Conservation (phyloP, 1,139 yeast genomes). For the Sugiyamaella pinicola region DNA sequence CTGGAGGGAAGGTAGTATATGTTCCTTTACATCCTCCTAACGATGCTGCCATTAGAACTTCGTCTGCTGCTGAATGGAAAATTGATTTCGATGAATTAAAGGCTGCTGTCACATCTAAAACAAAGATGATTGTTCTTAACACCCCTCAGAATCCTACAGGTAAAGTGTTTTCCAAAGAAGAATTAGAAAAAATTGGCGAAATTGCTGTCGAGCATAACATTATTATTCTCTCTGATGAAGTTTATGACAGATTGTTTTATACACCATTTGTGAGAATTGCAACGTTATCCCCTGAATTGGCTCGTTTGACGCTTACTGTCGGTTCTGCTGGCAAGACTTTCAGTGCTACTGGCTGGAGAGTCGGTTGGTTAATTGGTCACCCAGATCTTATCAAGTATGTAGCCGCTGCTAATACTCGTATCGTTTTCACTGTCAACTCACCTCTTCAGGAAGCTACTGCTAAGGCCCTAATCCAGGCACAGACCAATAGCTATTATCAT, state of each 20-base stretch:
- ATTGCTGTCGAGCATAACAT: conserved; percentile 82
- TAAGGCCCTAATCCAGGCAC: conserved; percentile 66
- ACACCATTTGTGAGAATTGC: conserved; percentile 81
- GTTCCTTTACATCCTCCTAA: conserved; percentile 85
- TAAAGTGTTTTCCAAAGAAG: conserved; percentile 76
- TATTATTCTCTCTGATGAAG: conserved; percentile 86
- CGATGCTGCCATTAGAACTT: conserved; percentile 62
- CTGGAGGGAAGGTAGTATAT: conserved; percentile 88
- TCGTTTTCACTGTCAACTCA: conserved; percentile 84
- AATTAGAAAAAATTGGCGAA: conserved; percentile 71
- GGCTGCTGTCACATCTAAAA: conserved; percentile 65
- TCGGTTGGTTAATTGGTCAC: conserved; percentile 93
- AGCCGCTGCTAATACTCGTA: conserved; percentile 88
- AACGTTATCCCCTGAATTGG: conserved; percentile 73
- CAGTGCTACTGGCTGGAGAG: conserved; percentile 98
- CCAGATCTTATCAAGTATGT: conserved; percentile 79
- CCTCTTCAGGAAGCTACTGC: conserved; percentile 96
- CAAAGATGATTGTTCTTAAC: conserved; percentile 84
- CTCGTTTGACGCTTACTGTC: conserved; percentile 77
- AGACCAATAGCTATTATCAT: conserved; percentile 64
- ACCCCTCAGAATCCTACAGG: conserved; percentile 98
- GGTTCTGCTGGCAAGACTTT: conserved; percentile 98
- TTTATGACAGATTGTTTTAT: conserved; percentile 85
- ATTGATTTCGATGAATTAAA: conserved; percentile 78
- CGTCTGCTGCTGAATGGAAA: conserved; percentile 83